Base-by-base conservation (phyloP, 176 grass and related monocot genomes). In the Aegilops tauschii region DNA sequence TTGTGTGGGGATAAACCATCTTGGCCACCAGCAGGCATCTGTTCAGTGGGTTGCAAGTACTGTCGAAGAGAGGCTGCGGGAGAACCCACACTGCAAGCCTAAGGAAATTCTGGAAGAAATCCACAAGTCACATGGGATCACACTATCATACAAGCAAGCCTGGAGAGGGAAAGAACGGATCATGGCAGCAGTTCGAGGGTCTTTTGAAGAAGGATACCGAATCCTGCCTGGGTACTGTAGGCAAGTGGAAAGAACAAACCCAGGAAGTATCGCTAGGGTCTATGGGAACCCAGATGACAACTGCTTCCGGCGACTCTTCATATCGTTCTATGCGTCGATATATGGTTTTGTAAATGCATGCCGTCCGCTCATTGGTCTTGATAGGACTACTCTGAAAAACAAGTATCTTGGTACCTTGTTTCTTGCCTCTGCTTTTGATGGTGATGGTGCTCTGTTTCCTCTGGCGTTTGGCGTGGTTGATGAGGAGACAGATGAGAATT, bases 141-240 rank as follows among this genome's bases (percentile, higher is more conserved):
- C 97, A 6, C 89, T 98, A 17, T 96, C 97, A 34, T 98, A 98
- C 83, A 98, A 98, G 80, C 97, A 98, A 77, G 97, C 97, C 37
- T 98, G 97, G 97, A 96, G 97, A 93, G 97, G 97, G 59, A 98
- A 98, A 82, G 97, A 98, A 78, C 79, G 93, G 31, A 98, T 98
- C 63, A 98, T 98, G 92, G 97, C 94, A 49, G 88, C 94, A 0
- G 97, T 98, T 72, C 90, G 94, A 28, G 97, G 97, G 35, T 96
- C 97, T 28, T 98, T 98, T 16, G 97, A 98, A 79, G 97, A 98
- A 93, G 97, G 97, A 12, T 98, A 98, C 56, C 92, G 92, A 1
- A 90, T 98, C 39, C 68, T 98, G 58, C 97, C 97, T 11, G 86
- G 94, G 58, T 98, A 98, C 62, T 98, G 94, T 54, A 90, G 83